phyloP scores from a whole-genome alignment of 768 basidiomycete species.

The Cystoderma amianthinum region DNA sequence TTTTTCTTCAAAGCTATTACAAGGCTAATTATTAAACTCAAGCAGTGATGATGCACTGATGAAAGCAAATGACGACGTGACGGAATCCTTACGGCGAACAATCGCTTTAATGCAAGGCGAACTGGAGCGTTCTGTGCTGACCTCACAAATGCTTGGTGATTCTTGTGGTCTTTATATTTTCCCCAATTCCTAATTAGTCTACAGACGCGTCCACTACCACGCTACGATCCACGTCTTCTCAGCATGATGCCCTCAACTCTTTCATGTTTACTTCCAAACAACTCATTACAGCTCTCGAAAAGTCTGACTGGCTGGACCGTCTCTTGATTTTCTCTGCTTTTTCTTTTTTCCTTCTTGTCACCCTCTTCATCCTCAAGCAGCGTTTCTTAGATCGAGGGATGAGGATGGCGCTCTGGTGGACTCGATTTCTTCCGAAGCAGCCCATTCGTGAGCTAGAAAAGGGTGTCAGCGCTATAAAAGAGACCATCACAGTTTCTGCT shows the following conservation, averaged over 20 bases:
- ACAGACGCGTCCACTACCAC: slow-evolving; percentile 76
- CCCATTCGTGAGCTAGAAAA: too few species aligned
- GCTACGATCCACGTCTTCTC: slow-evolving; percentile 63
- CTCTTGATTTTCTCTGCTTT: slow-evolving; percentile 77
- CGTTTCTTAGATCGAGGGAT: slow-evolving; percentile 77
- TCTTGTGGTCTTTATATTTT: slow-evolving; percentile 1
- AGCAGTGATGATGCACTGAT: slow-evolving; percentile 78
- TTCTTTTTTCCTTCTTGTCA: slow-evolving; percentile 76
- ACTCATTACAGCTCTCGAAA: slow-evolving; percentile 83
- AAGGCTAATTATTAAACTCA: slow-evolving; percentile 1
- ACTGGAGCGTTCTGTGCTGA: slow-evolving; percentile 82
- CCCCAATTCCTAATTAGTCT: not conserved
- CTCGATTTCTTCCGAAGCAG: slow-evolving; percentile 63
- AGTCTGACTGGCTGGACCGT: slow-evolving; percentile 89
- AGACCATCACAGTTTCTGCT: too few species aligned
- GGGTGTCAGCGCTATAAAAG: too few species aligned
- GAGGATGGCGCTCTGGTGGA: slow-evolving; percentile 86
- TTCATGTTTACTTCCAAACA: slow-evolving; percentile 76
- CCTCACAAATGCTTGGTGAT: slow-evolving; percentile 79
- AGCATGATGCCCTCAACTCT: slow-evolving; percentile 69
- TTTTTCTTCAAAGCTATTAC: not conserved
- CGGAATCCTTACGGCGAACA: slow-evolving; percentile 81
- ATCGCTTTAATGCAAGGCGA: slow-evolving; percentile 86
- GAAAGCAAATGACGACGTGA: slow-evolving; percentile 86
- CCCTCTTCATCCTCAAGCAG: slow-evolving; percentile 84